Conservation (phyloP, 805 yeast genomes). For the Jamesozyma lodderae region DNA sequence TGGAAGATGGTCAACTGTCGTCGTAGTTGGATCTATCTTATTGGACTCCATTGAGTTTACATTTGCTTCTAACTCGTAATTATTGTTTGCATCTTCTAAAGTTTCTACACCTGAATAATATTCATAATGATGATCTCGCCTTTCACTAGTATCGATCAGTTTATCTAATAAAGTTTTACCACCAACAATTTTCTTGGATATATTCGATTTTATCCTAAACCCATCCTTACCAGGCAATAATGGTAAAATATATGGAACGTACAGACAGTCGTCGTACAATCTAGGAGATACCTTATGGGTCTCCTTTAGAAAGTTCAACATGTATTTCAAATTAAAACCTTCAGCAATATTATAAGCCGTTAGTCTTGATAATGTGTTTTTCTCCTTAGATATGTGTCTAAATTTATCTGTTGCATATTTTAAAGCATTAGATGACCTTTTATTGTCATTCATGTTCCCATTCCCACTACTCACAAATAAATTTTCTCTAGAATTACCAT, state of each 20-base stretch:
- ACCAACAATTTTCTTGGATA: conserved; percentile 31
- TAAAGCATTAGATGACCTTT: background rate
- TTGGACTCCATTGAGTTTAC: conserved; percentile 9
- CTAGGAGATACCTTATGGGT: conserved; percentile 82
- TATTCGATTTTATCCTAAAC: conserved; percentile 62
- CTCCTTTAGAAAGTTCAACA: conserved; percentile 53
- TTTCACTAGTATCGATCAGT: conserved; percentile 71
- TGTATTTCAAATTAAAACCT: conserved; percentile 55
- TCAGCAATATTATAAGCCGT: conserved; percentile 91
- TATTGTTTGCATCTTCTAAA: conserved; percentile 44
- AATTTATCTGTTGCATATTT: conserved; percentile 3
- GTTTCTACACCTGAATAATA: conserved; percentile 72
- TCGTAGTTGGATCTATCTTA: conserved; percentile 12
- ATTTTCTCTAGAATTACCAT: conserved; percentile 8
- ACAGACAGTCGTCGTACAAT: conserved; percentile 84
- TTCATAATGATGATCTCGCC: conserved; percentile 84
- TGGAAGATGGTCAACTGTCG: conserved; percentile 24
- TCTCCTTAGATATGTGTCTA: background rate
- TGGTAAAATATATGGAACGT: conserved; percentile 83
- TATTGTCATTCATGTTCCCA: background rate
- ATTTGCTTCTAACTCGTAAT: conserved; percentile 30
- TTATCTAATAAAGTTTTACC: conserved; percentile 55
- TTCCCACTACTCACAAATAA: background rate
- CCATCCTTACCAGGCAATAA: conserved; percentile 77
- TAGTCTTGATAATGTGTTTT: conserved; percentile 62